phyloP scores from a whole-genome alignment of 2,329 filamentous ascomycete genomes.

The Colletotrichum tofieldiae region DNA sequence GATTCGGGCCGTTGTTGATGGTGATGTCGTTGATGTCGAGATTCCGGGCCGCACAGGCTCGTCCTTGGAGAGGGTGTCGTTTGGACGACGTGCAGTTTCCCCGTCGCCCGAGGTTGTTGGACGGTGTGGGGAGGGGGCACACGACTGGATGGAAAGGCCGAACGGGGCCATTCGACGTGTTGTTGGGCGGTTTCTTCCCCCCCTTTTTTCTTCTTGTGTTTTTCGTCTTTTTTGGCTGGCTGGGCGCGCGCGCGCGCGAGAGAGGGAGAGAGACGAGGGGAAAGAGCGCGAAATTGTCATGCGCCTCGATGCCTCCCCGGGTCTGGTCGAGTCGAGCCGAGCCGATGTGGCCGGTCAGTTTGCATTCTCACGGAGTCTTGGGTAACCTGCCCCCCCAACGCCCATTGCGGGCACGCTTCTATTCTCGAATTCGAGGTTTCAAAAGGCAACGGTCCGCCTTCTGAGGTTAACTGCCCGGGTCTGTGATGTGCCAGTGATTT shows the following conservation, averaged over 20 bases:
- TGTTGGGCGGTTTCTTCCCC: not conserved
- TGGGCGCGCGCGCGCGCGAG: not conserved
- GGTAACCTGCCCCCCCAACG: not conserved
- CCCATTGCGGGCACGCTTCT: not conserved
- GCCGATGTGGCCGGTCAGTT: not conserved
- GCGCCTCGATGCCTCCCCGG: not conserved
- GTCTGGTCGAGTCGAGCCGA: not conserved
- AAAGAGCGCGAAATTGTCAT: not conserved
- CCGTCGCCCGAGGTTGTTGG: not conserved
- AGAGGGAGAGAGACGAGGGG: not conserved
- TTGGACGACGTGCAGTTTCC: too few relatives aligned
- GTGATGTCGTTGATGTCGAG: not conserved
- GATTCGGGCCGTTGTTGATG: not conserved
- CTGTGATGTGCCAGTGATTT: not conserved
- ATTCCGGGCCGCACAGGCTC: not conserved
- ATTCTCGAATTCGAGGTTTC: not conserved
- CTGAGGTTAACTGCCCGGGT: not conserved
- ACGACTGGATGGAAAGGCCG: not conserved
- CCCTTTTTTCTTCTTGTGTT: too few relatives aligned
- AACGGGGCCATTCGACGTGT: not conserved
- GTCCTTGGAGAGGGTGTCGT: not conserved
- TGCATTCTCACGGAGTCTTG: slow-evolving; percentile 25
- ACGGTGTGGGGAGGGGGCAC: too few relatives aligned
- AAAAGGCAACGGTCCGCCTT: not conserved
- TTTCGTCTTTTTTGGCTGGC: not conserved